Base-by-base conservation (phyloP, 208 protist genomes). In the Naegleria fowleri region DNA sequence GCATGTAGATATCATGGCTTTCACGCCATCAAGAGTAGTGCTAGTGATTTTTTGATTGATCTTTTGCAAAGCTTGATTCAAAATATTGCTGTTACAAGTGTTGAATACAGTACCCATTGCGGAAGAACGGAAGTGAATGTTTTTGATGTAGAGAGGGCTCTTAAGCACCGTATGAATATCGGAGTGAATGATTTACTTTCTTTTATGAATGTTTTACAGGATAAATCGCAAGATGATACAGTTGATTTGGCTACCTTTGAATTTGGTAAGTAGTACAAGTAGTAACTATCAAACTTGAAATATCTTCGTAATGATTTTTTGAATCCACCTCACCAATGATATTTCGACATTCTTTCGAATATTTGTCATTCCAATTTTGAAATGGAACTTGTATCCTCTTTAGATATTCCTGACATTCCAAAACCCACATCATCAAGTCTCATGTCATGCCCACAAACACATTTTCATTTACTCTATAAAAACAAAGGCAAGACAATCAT, bases 381-480 rank as follows among this genome's bases (percentile, higher is more conserved):
- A n/a, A n/a, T n/a, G n/a, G n/a, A n/a, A n/a, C n/a, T n/a, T n/a
- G n/a, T n/a, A n/a, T n/a, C n/a, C n/a, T 67, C 11, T 67, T 67
- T 67, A 67, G 55, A 67, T 13, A 67, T 67, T 67, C 55, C 55
- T 67, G 55, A 67, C 19, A 67, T 67, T 67, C 55, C 55, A 29
- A 67, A 67, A 67, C 6, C 55, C 1, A 15, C 55, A 67, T 29
- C 22, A 29, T 67, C 55, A 19, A 67, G 55, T 67, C 22, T 67
- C 11, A 67, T 67, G 55, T 67, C 55, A 67, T 67, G 55, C 22
- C 55, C 55, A 67, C 55, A 67, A 67, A 67, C 55, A 29, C 55
- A 67, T 67, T 67, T 67, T 29, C 55, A 67, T 67, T 67, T 67
- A 67, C 55, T 67, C 55, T 67, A 67, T 67, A 67, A 67, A 67